Evolutionary conservation across 1,139 yeast species (phyloP), one percentile per base, ranked within the genome.

Genomic region (Saccharomycopsis hybrid): DNA sequence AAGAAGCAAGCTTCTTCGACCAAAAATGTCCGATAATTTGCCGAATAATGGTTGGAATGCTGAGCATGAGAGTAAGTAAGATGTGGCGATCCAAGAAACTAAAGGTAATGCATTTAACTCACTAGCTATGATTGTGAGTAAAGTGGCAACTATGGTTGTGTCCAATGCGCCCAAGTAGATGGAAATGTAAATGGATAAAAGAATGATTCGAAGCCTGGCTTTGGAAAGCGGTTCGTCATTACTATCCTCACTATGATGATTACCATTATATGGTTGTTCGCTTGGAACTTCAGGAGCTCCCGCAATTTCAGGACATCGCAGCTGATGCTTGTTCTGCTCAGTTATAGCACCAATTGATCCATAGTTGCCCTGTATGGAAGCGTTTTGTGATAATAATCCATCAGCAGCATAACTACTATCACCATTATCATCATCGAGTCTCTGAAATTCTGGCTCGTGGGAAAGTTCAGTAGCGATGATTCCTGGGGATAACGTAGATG

Each of bases 11-110:
- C 68, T 62, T 61, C 78, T 84, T 58, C 96, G 74, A 25, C 96
- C 96, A 63, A 83, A 87, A 43, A 88, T 85, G 60, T 88, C 96
- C 3, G 94, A 82, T 35, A 89, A 65, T 61, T 87, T 88, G 28
- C 96, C 96, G 58, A 82, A 87, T 28, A 89, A 66, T 1, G 96
- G 96, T 65, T 80, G 86, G 57, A 80, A 77, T 2, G 83, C 80
- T 0, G 83, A 76, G 51, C 78, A 76, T 4, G 85, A 72, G n/a
- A 80, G 64, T 44, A 80, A 62, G 58, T 80, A 80, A 0, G 82
- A 73, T 0, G 83, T 76, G 3, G 82, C 85, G 33, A 79, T 74
- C 82, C 83, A 78, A 4, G 82, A 70, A 43, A 77, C 69, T 48
- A 72, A 67, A 13, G 77, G 74, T 40, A 79, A 63, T 29, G 76